Evolutionary conservation across 331 rosid species (phyloP).

Genomic region (Malus hybrid): DNA sequence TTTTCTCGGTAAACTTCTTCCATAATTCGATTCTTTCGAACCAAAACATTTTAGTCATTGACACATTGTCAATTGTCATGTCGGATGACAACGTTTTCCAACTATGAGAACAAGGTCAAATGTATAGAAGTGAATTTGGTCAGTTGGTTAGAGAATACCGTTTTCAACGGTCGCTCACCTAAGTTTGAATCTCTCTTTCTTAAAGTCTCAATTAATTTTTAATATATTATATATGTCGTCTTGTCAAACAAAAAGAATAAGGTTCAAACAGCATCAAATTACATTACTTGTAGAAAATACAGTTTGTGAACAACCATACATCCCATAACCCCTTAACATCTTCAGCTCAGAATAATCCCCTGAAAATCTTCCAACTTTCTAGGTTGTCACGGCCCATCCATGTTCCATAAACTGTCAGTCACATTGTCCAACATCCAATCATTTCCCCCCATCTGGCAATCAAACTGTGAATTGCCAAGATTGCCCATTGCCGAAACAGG

Average conservation of each 20-base stretch:
- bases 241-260: no score
- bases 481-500: conserved; percentile 27
- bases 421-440: conserved; percentile 44
- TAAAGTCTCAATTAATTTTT: no score
- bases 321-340: background rate
- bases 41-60: no score
- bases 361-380: background rate
- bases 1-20: no score
- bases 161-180: no score
- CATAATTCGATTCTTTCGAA: no score
- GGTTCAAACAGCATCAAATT: background rate
- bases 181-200: no score
- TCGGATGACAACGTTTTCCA: no score
- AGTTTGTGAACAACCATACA: background rate
- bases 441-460: conserved; percentile 38
- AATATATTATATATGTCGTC: accelerated
- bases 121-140: no score
- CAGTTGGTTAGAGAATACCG: no score
- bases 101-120: no score
- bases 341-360: background rate
- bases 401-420: conserved; percentile 59
- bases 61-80: no score
- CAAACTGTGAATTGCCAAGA: conserved; percentile 38
- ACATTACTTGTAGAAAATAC: background rate
- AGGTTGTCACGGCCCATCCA: conserved; percentile 43